Evolutionary conservation across 2,329 filamentous ascomycete genomes (phyloP).

Genomic region (Elsinoe ampelina): DNA sequence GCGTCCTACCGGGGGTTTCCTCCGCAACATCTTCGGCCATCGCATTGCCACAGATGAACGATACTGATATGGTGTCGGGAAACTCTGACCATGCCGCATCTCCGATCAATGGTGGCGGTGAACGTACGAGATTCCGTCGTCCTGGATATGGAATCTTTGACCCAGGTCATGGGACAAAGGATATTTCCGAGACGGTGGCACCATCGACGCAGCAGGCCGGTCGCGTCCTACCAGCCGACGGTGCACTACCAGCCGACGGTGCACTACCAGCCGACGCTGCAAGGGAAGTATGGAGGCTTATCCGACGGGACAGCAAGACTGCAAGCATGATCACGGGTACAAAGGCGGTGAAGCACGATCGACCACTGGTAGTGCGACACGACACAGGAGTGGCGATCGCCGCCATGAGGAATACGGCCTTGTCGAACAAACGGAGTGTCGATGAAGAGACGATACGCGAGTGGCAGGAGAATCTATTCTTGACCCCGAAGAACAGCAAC

Average conservation of each 20-base stretch:
- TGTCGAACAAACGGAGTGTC: constrained; percentile 33
- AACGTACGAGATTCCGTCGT: background rate
- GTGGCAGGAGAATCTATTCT: constrained; percentile 20
- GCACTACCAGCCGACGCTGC: constrained; percentile 26
- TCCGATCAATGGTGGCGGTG: background rate
- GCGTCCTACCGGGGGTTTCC: no score
- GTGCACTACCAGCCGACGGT: constrained; percentile 18
- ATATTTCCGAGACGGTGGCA: background rate
- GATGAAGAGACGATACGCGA: constrained; percentile 33
- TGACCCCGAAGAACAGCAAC: background rate
- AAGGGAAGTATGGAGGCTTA: constrained; percentile 31
- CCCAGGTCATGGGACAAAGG: background rate
- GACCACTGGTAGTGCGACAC: background rate
- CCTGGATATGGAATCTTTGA: constrained; percentile 2
- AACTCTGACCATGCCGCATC: background rate
- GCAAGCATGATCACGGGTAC: background rate
- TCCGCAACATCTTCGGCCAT: no score
- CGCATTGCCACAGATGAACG: no score
- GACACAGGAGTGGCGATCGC: constrained; percentile 10
- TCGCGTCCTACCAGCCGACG: background rate
- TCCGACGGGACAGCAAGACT: constrained; percentile 22
- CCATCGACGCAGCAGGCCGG: background rate
- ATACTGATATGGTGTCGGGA: no score
- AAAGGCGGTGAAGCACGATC: background rate
- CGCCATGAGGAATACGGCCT: constrained; percentile 26